A percentile compares a stretch with the other conserved stretches of the same genome.
phyloP scores from a whole-genome alignment of 2,329 filamentous ascomycete genomes.

The Exserohilum turcica region DNA sequence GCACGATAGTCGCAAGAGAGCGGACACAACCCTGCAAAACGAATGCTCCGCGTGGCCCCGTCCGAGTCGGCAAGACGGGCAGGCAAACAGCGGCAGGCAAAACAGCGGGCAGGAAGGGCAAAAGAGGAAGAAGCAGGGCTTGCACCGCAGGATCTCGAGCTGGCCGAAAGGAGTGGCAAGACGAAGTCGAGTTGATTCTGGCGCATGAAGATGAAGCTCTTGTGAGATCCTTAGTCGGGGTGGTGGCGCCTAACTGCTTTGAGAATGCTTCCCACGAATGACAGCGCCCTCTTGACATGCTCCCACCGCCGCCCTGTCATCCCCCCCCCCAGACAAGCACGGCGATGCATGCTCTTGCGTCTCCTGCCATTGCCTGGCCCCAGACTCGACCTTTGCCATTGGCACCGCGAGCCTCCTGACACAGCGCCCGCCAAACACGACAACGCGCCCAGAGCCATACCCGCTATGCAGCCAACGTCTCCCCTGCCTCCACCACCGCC shows the following conservation, averaged over 20 bases:
- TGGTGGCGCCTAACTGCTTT: slow-evolving; percentile 16
- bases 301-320: neutral
- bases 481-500: neutral
- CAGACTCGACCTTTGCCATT: neutral
- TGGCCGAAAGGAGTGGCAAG: slow-evolving; percentile 25
- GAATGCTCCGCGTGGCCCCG: slow-evolving; percentile 39
- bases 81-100: neutral
- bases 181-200: slow-evolving; percentile 23
- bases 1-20: slow-evolving; percentile 21
- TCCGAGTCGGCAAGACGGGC: slow-evolving; percentile 6
- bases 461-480: slow-evolving; percentile 9
- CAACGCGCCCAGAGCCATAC: slow-evolving; percentile 20
- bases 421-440: slow-evolving; percentile 24
- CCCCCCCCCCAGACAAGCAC: too few species aligned
- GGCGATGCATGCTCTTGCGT: neutral
- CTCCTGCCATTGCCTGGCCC: neutral
- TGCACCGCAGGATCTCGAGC: slow-evolving; percentile 13
- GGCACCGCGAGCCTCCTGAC: slow-evolving; percentile 11
- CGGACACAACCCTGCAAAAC: slow-evolving; percentile 32
- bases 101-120: slow-evolving; percentile 6
- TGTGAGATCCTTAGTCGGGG: slow-evolving; percentile 20
- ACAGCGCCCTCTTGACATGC: slow-evolving; percentile 10
- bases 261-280: slow-evolving; percentile 17
- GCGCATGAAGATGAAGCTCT: slow-evolving; percentile 33
- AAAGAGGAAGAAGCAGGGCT: slow-evolving; percentile 1